Percentiles rank a stretch among this genome's conserved stretches.
These are phyloP conservation scores for Stachybotrys echinatus DNA, from an alignment of 2,329 filamentous ascomycete genomes.

Conservation along the genomic window DNA sequence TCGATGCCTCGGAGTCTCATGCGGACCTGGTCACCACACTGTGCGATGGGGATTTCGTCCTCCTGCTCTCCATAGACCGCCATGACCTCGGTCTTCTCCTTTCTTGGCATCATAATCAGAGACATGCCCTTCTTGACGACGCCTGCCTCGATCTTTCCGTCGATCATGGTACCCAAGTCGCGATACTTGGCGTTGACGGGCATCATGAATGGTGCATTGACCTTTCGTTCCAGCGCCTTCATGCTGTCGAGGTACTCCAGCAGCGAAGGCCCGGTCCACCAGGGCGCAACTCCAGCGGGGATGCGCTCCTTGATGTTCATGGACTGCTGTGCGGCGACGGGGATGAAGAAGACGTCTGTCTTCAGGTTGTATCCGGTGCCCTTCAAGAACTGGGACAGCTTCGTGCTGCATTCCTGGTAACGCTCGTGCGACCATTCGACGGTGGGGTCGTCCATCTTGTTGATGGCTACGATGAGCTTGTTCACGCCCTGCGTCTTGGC, in stretches of 20 bases:
- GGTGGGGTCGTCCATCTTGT: constrained; percentile 99
- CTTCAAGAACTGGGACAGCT: constrained; percentile 84
- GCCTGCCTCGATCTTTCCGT: constrained; percentile 94
- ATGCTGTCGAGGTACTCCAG: constrained; percentile 95
- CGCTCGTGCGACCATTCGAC: constrained; percentile 93
- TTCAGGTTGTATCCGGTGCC: constrained; percentile 91
- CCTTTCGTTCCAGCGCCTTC: constrained; percentile 87
- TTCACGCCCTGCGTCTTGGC: constrained; percentile 98
- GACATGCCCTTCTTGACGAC: constrained; percentile 85
- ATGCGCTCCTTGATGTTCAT: constrained; percentile 86
- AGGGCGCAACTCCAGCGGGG: constrained; percentile 68
- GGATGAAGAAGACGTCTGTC: constrained; percentile 92
- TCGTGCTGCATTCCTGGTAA: constrained; percentile 88
- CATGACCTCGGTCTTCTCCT: constrained; percentile 71
- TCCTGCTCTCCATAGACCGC: constrained; percentile 94
- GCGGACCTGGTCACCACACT: constrained; percentile 92
- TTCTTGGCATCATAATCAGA: constrained; percentile 94
- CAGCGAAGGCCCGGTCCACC: constrained; percentile 85
- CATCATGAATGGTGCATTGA: constrained; percentile 99
- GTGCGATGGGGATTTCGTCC: constrained; percentile 76
- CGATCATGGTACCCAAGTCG: constrained; percentile 95
- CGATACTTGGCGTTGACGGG: constrained; percentile 92
- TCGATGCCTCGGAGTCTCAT: constrained; percentile 90
- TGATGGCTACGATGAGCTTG: constrained; percentile 90
- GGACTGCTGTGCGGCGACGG: constrained; percentile 83